Conservation (phyloP, 768 basidiomycete species). For the Psilocybe cyanescens region DNA sequence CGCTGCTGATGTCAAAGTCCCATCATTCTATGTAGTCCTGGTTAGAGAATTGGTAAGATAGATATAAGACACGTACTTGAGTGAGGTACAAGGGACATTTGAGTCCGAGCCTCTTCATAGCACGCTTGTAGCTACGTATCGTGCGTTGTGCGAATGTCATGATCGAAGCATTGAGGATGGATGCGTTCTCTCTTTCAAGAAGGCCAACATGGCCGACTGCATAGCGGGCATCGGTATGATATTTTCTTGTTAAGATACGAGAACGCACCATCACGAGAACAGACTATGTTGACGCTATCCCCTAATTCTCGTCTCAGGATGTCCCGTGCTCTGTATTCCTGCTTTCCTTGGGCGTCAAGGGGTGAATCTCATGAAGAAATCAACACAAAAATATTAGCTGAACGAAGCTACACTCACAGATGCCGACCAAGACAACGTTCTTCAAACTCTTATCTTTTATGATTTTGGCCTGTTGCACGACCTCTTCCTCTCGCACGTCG, state of each 20-base stretch:
- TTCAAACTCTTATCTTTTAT: slow-evolving; percentile 32
- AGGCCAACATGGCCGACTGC: slow-evolving; percentile 61
- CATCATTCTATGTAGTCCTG: slow-evolving; percentile 47
- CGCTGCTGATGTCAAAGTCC: slow-evolving; percentile 51
- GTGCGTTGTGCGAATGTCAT: slow-evolving; percentile 60
- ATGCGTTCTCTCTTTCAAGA: slow-evolving; percentile 68
- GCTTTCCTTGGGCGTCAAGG: slow-evolving; percentile 32
- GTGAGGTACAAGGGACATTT: slow-evolving; percentile 57
- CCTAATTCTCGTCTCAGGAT: slow-evolving; percentile 36
- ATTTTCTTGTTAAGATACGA: not conserved
- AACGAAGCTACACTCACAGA: slow-evolving; percentile 25
- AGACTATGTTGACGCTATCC: slow-evolving; percentile 48
- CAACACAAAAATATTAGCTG: not conserved
- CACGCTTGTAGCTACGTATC: slow-evolving; percentile 54
- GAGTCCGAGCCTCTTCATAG: slow-evolving; percentile 50
- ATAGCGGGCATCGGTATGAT: not conserved
- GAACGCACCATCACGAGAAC: slow-evolving; percentile 50
- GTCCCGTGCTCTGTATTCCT: slow-evolving; percentile 35
- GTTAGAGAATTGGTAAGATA: not conserved
- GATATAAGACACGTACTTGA: slow-evolving; percentile 24
- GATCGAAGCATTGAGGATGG: slow-evolving; percentile 70
- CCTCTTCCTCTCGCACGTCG: slow-evolving; percentile 44
- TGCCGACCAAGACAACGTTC: slow-evolving; percentile 33
- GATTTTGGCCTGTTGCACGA: slow-evolving; percentile 44
- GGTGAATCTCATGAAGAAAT: slow-evolving; percentile 28